phyloP scores from a whole-genome alignment of 371 early-diverging fungal species.

The Umbelopsis sp. region DNA sequence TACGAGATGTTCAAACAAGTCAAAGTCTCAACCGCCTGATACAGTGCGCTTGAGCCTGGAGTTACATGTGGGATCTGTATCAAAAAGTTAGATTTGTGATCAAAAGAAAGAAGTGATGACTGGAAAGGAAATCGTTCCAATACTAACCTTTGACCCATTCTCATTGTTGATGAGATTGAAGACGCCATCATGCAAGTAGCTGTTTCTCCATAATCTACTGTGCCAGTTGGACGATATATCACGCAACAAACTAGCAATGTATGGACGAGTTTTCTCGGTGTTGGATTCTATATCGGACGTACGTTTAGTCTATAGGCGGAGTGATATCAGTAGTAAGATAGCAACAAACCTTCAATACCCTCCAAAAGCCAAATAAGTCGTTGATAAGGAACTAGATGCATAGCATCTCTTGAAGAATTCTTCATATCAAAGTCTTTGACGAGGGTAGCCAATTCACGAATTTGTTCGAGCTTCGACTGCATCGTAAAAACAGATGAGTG shows the following conservation, averaged over 20 bases:
- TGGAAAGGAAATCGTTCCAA: too few relatives aligned
- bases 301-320: not conserved
- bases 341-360: conserved; percentile 33
- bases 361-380: conserved; percentile 70
- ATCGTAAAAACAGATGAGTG: not conserved
- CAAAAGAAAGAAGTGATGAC: too few relatives aligned
- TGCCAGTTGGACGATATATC: conserved; percentile 50
- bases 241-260: conserved; percentile 35
- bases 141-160: conserved; percentile 25
- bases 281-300: conserved; percentile 20
- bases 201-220: conserved; percentile 45
- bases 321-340: not conserved
- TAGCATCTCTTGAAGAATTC: conserved; percentile 62
- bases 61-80: conserved; percentile 26
- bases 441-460: not conserved
- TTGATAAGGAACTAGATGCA: conserved; percentile 70
- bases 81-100: not conserved
- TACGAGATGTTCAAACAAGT: conserved; percentile 62
- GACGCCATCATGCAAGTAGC: conserved; percentile 23
- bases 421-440: conserved; percentile 32
- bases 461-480: not conserved
- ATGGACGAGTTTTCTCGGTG: conserved; percentile 30
- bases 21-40: conserved; percentile 60
- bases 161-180: conserved; percentile 35
- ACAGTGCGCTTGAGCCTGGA: conserved; percentile 58